Evolutionary conservation across 1,284 basidiomycete genomes (phyloP).

Genomic region (Testicularia cyperi): DNA sequence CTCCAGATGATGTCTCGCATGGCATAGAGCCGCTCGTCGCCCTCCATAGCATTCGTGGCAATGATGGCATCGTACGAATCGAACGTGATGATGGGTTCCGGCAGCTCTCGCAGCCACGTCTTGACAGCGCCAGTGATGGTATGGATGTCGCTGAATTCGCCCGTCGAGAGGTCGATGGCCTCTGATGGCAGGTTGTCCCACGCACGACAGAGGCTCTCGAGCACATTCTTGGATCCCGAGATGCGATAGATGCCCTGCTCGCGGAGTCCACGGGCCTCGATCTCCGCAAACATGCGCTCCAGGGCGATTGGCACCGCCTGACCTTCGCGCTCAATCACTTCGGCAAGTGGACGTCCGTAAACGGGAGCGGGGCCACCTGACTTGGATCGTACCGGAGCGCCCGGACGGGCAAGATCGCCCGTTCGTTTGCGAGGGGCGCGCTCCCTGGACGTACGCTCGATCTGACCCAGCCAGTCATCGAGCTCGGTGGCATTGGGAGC

Average conservation of each 20-base stretch:
- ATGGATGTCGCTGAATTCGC: conserved; percentile 56
- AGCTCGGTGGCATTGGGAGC: conserved; percentile 46
- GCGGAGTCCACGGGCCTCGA: conserved; percentile 54
- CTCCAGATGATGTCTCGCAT: conserved; percentile 54
- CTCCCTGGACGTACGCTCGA: conserved; percentile 38
- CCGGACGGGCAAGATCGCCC: conserved; percentile 6
- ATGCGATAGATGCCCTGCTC: conserved; percentile 60
- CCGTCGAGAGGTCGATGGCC: conserved; percentile 35
- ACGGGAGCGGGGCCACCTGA: conserved; percentile 20
- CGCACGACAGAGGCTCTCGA: conserved; percentile 45
- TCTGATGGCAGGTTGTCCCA: conserved; percentile 44
- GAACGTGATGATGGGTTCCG: conserved; percentile 57
- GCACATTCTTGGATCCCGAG: conserved; percentile 53
- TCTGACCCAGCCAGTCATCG: conserved; percentile 43
- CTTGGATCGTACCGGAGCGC: conserved; percentile 1
- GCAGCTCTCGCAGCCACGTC: conserved; percentile 57
- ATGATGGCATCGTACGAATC: conserved; percentile 53
- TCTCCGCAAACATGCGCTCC: conserved; percentile 55
- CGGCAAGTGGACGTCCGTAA: conserved; percentile 41
- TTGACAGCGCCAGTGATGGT: conserved; percentile 56
- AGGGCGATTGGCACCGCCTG: conserved; percentile 48
- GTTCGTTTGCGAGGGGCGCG: conserved; percentile 5
- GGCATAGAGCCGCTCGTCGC: conserved; percentile 51
- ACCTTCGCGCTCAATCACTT: conserved; percentile 43
- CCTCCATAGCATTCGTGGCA: conserved; percentile 52